Conservation (phyloP, 176 grass and related monocot species). For the Alopecurus myosuroides region DNA sequence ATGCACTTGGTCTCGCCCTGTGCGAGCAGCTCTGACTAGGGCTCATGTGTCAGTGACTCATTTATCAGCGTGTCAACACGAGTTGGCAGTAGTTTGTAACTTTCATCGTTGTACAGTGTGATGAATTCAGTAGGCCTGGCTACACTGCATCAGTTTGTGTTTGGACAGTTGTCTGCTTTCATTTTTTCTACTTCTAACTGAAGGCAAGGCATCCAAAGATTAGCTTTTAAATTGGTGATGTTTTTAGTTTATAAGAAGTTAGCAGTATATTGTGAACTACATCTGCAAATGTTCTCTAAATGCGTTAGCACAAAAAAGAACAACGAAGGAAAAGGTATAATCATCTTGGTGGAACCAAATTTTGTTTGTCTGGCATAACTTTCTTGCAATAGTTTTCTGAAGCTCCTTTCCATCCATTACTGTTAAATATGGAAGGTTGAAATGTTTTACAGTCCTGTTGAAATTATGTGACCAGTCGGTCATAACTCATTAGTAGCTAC, state of each 20-base stretch:
- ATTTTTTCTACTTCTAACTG: conserved; percentile 4
- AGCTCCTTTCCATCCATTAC: background rate
- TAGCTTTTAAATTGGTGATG: no score
- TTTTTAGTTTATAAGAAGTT: no score
- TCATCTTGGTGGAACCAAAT: background rate
- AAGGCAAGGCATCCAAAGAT: no score
- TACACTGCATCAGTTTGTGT: conserved; percentile 10
- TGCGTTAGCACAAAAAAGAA: background rate
- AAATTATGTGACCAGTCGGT: background rate
- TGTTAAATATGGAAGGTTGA: background rate
- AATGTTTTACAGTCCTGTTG: background rate
- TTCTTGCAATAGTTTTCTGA: conserved; percentile 9
- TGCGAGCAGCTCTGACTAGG: no score
- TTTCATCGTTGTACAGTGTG: background rate
- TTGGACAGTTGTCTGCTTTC: background rate
- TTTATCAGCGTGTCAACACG: no score
- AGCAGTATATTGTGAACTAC: no score
- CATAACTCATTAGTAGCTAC: background rate
- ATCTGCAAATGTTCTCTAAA: background rate
- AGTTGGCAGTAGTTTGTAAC: background rate
- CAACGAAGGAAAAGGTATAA: background rate
- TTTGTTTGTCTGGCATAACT: conserved; percentile 13
- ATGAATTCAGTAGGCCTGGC: background rate
- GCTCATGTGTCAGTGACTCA: no score
- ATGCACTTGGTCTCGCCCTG: no score